Percentiles rank a stretch among this genome's conserved stretches.
Conservation (phyloP, 208 protist genomes). For the Phytomonas sp. region DNA sequence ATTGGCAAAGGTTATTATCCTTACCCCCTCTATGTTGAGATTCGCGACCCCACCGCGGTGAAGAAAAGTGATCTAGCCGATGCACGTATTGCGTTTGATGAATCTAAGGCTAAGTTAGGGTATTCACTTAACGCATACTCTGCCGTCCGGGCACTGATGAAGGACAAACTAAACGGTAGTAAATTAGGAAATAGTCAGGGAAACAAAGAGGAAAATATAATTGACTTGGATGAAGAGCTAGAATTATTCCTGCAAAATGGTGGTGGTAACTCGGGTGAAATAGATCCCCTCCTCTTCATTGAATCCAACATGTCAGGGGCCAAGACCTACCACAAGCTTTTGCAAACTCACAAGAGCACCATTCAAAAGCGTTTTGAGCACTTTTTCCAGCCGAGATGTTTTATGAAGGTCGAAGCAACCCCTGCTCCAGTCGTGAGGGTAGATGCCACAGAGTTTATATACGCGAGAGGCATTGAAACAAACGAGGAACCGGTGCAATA, state of each 20-base stretch:
- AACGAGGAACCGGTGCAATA: constrained; percentile 22
- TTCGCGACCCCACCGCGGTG: constrained; percentile 25
- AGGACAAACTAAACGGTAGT: not conserved
- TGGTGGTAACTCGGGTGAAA: not conserved
- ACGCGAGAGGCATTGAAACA: not conserved
- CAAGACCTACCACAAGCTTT: not conserved
- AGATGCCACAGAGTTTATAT: constrained; percentile 11
- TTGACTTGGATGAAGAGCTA: not conserved
- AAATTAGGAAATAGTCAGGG: not conserved
- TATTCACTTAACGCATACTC: constrained; percentile 9
- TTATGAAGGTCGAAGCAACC: constrained; percentile 51
- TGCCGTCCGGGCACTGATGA: constrained; percentile 10
- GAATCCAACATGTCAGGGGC: not conserved
- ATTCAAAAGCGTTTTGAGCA: constrained; percentile 53
- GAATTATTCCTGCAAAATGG: not conserved
- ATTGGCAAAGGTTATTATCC: constrained; percentile 57
- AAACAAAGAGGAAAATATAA: not conserved
- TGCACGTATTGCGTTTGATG: constrained; percentile 41
- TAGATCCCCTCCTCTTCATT: not conserved
- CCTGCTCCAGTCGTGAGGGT: constrained; percentile 30
- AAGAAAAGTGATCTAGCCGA: constrained; percentile 30
- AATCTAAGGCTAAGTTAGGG: constrained; percentile 5
- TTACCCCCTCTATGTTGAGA: constrained; percentile 56
- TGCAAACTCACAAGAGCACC: not conserved
- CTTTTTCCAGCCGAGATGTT: constrained; percentile 55